These are phyloP conservation scores for Pyrrhoderma lamaoense DNA, from an alignment of 1,284 basidiomycete species.

Conservation along the genomic window DNA sequence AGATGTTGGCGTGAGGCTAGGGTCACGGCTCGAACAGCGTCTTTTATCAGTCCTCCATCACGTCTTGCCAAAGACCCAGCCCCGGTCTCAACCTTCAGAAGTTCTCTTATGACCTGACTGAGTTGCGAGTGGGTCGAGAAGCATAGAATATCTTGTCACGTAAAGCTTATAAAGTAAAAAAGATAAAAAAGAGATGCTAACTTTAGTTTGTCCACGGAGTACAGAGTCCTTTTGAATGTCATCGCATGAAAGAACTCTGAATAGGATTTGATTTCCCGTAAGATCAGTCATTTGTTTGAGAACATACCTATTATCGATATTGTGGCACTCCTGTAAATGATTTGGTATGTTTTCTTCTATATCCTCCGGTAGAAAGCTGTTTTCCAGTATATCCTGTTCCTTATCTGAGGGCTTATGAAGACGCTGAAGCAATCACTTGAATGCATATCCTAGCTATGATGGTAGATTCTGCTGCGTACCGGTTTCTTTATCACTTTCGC, in stretches of 20 bases:
- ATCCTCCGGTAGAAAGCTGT: constrained; percentile 46
- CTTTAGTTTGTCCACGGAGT: neutral
- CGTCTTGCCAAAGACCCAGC: neutral
- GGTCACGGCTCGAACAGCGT: constrained; percentile 57
- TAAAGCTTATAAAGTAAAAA: neutral
- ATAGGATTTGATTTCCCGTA: too few species aligned
- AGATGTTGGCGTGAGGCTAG: constrained; percentile 90
- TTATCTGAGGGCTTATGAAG: too few species aligned
- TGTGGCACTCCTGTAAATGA: too few species aligned
- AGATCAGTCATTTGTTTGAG: too few species aligned
- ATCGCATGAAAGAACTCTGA: too few species aligned
- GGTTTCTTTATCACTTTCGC: constrained; percentile 52
- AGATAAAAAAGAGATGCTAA: neutral
- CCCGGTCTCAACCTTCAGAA: constrained; percentile 52
- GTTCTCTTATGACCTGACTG: constrained; percentile 83
- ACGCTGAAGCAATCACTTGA: too few species aligned
- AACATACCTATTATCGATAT: too few species aligned
- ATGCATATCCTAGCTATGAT: too few species aligned
- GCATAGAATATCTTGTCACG: constrained; percentile 72
- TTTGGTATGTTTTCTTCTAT: too few species aligned
- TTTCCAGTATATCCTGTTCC: constrained; percentile 31
- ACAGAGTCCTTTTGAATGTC: neutral
- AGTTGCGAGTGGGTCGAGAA: constrained; percentile 96
- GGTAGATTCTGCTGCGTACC: constrained; percentile 32
- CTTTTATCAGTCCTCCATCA: constrained; percentile 26